Base-by-base conservation (phyloP, 352 stramenopile species). In the Phytophthora melonis region DNA sequence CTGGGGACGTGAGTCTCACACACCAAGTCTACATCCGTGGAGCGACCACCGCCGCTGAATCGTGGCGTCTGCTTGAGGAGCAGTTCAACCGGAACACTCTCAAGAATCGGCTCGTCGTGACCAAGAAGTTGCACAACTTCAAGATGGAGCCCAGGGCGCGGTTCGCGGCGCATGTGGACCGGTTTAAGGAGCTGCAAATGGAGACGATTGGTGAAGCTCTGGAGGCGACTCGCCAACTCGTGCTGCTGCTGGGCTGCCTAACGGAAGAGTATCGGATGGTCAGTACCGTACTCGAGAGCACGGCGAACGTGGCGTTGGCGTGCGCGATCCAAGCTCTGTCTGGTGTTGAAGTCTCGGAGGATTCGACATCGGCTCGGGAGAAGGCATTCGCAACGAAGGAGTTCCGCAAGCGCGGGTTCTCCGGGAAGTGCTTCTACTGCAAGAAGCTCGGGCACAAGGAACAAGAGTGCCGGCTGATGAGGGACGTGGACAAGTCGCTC, bases 211-310 rank as follows among this genome's bases (percentile, higher is more conserved):
- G 66, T n/a, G 71, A 79, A 16, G 13, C 43, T 5, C 53, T 79
- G 5, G 66, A 79, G 23, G 47, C 67, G 18, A 34, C 68, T 1
- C 63, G 71, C 13, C 70, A 79, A 36, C 5, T 77, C 11, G 72
- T 75, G 23, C 32, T 80, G 11, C 57, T 80, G 27, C 61, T 78
- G 2, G 70, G 63, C 4, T 78, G 76, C 55, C 65, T 83, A 3
- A 66, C 68, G 18, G 34, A 62, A 5, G 68, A 83, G 19, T 78
- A 80, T 39, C 10, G 13, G 3, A 45, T 71, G 45, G 45, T 65
- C 19, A 23, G 43, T n/a, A 65, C 18, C 6, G 56, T 71, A 10
- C 55, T 65, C 30, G 64, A 66, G 43, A 65, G 66, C 34, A 65
- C 64, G 30, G 43, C 55, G 23, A 65, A 54, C 63, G 4, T 63